Evolutionary conservation across 73 alveolate species (phyloP).

Genomic region (Halteria grandinella): DNA sequence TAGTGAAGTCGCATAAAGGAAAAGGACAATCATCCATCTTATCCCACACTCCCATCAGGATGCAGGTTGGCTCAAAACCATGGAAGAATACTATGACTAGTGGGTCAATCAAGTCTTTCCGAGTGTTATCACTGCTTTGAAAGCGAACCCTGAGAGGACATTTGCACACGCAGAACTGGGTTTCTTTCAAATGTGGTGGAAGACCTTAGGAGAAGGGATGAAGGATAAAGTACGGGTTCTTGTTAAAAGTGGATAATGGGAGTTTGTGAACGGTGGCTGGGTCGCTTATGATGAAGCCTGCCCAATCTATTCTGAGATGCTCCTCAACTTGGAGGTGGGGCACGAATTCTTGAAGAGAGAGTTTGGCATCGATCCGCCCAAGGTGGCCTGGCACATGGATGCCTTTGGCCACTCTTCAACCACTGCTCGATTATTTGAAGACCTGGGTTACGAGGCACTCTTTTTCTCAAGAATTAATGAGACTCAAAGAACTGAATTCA

Average conservation of each 20-base stretch:
- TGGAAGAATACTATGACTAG: slow-evolving; percentile 41
- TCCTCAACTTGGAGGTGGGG: slow-evolving; percentile 86
- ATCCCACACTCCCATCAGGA: slow-evolving; percentile 58
- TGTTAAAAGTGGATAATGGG: slow-evolving; percentile 79
- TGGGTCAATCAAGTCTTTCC: slow-evolving; percentile 60
- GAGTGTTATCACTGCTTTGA: slow-evolving; percentile 53
- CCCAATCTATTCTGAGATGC: slow-evolving; percentile 79
- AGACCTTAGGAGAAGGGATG: slow-evolving; percentile 61
- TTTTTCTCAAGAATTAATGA: slow-evolving; percentile 89
- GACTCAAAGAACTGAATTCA: slow-evolving; percentile 9
- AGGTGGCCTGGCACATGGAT: slow-evolving; percentile 95
- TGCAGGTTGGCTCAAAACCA: slow-evolving; percentile 59
- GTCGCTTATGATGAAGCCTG: slow-evolving; percentile 95
- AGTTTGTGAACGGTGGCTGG: slow-evolving; percentile 91
- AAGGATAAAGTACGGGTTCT: slow-evolving; percentile 50
- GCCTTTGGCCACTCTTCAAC: slow-evolving; percentile 95
- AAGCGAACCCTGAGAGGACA: slow-evolving; percentile 69
- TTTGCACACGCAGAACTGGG: slow-evolving; percentile 92
- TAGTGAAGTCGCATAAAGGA: too few relatives aligned
- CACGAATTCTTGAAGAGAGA: slow-evolving; percentile 83
- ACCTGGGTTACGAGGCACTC: slow-evolving; percentile 95
- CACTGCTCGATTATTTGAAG: slow-evolving; percentile 84
- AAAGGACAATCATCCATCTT: too few relatives aligned
- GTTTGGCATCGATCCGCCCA: slow-evolving; percentile 76
- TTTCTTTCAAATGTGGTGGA: slow-evolving; percentile 89